These are phyloP conservation scores for Rhizopus stolonifer DNA, from an alignment of 371 early-diverging fungal species.

Conservation along the genomic window DNA sequence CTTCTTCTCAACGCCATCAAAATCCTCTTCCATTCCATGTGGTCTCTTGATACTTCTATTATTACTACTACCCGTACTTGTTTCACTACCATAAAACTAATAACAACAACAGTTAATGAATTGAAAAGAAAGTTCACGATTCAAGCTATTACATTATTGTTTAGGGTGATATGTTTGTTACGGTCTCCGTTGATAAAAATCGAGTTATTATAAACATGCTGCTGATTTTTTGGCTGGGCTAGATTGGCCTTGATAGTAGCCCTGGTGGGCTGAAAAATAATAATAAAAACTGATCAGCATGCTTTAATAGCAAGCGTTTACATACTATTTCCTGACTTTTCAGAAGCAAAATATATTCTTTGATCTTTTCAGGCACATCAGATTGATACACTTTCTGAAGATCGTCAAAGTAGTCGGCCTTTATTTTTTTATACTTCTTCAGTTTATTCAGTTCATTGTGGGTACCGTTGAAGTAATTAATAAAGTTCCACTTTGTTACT, in stretches of 20 bases:
- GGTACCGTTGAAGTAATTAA: no score
- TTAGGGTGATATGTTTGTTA: slow-evolving; percentile 3
- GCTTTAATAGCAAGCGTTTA: neutral
- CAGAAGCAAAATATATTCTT: slow-evolving; percentile 4
- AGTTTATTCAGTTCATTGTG: no score
- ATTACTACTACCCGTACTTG: neutral
- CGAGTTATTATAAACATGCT: slow-evolving; percentile 2
- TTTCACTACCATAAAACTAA: slow-evolving; percentile 5
- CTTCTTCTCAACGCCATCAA: neutral
- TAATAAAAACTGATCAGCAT: slow-evolving; percentile 1
- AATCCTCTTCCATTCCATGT: neutral
- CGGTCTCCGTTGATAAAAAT: slow-evolving; percentile 2
- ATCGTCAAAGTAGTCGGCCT: no score
- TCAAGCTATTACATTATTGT: slow-evolving; percentile 4
- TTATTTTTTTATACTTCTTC: no score
- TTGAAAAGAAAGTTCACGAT: slow-evolving; percentile 3
- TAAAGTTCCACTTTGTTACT: no score
- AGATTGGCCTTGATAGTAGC: slow-evolving; percentile 1
- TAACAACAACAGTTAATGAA: neutral
- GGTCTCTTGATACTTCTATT: slow-evolving; percentile 2
- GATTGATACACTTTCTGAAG: no score
- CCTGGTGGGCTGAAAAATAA: slow-evolving; percentile 2
- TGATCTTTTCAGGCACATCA: no score
- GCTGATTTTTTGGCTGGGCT: slow-evolving; percentile 1
- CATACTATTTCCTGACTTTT: slow-evolving; percentile 1